Evolutionary conservation across 306 rosid genomes (phyloP).

Genomic region (Citrullus mucosospermus): DNA sequence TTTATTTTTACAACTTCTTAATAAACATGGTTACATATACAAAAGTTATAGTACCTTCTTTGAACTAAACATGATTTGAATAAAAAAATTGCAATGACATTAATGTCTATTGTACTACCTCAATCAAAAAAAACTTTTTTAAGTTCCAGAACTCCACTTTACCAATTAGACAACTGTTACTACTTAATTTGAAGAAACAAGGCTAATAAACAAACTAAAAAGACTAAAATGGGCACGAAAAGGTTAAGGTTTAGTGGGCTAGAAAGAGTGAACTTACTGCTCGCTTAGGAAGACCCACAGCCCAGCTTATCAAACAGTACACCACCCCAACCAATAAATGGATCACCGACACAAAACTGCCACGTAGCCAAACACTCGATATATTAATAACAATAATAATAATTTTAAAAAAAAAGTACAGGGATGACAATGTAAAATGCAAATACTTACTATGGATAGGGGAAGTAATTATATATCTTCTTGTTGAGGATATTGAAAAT

Average conservation of each 20-base stretch:
- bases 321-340: conserved; percentile 39
- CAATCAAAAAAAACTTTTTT: not conserved
- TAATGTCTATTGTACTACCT: not conserved
- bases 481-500: conserved; percentile 47
- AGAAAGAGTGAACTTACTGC: conserved; percentile 26
- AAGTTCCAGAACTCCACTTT: not conserved
- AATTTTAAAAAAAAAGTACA: not conserved
- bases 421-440: not conserved
- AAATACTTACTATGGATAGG: conserved; percentile 35
- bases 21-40: not conserved
- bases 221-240: not conserved
- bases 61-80: not conserved
- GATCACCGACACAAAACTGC: conserved; percentile 46
- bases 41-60: not conserved
- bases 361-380: not conserved
- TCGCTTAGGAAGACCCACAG: conserved; percentile 49
- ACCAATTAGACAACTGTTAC: not conserved
- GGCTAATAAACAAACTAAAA: not conserved
- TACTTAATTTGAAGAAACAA: not conserved
- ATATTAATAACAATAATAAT: not conserved
- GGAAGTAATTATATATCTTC: conserved; percentile 46
- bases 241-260: not conserved
- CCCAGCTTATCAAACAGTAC: conserved; percentile 43
- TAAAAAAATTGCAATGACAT: not conserved
- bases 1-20: not conserved